Conservation (phyloP, 2,329 filamentous ascomycete genomes). For the Colletotrichum tamarilloi region DNA sequence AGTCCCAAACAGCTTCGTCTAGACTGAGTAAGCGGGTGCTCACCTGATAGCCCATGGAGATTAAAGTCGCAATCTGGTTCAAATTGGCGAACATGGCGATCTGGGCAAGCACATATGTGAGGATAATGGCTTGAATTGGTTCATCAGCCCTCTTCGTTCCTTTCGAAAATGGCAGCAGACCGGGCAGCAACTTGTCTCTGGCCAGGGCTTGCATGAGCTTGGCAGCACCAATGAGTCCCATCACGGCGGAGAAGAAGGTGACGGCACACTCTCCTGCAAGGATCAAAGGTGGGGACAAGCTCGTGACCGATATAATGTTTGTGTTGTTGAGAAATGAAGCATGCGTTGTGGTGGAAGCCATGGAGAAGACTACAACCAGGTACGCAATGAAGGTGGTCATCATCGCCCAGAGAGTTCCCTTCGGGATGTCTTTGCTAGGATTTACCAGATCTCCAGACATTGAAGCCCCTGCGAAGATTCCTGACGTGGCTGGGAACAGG, state of each 20-base stretch:
- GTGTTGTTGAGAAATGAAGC: conserved; percentile 78
- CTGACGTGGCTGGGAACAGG: conserved; percentile 75
- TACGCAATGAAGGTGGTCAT: conserved; percentile 82
- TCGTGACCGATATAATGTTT: conserved; percentile 86
- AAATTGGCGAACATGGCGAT: conserved; percentile 84
- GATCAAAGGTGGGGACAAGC: conserved; percentile 77
- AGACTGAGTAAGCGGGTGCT: conserved; percentile 31
- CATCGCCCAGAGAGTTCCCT: conserved; percentile 84
- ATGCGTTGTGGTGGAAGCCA: conserved; percentile 81
- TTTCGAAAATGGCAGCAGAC: conserved; percentile 78
- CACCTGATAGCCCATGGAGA: conserved; percentile 88
- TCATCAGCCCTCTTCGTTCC: conserved; percentile 79
- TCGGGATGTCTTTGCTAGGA: conserved; percentile 86
- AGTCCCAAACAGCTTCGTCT: neutral
- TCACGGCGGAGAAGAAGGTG: conserved; percentile 85
- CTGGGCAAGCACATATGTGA: conserved; percentile 82
- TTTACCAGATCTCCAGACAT: conserved; percentile 90
- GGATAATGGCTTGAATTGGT: conserved; percentile 78
- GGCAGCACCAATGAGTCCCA: conserved; percentile 87
- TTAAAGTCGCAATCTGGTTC: conserved; percentile 89
- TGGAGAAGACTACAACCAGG: conserved; percentile 78
- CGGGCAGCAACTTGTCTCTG: conserved; percentile 81
- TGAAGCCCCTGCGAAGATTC: conserved; percentile 78
- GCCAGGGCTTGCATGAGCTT: conserved; percentile 88
- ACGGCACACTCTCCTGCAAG: conserved; percentile 86